Evolutionary conservation across 371 early-diverging fungal species (phyloP).

Genomic region (Mortierella sp.): DNA sequence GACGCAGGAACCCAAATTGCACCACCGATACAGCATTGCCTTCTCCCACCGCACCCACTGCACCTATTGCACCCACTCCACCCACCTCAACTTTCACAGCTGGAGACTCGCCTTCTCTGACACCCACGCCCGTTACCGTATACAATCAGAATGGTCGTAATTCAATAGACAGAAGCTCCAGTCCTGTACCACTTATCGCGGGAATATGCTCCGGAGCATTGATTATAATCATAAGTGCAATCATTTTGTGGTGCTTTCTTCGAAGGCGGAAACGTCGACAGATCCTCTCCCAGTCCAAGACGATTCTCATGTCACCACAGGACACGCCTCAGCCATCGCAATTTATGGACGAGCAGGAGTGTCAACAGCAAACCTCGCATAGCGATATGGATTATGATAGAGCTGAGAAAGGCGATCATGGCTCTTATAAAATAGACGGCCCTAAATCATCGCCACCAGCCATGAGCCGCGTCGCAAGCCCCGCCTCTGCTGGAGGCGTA

Average conservation of each 20-base stretch:
- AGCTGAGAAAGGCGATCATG: not conserved
- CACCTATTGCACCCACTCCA: not conserved
- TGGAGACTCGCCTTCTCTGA: not conserved
- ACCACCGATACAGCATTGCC: not conserved
- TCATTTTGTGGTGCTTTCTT: constrained; percentile 14
- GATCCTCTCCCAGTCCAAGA: constrained; percentile 12
- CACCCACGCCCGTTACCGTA: not conserved
- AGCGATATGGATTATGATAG: not conserved
- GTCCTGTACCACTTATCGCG: constrained; percentile 7
- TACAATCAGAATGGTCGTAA: not conserved
- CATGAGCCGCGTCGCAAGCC: not conserved
- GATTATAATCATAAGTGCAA: not conserved
- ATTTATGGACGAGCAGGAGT: not conserved
- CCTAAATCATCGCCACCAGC: not conserved
- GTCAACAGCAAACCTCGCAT: not conserved
- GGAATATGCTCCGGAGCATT: constrained; percentile 1
- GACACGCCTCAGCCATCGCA: constrained; percentile 6
- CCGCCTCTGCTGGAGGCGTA: not conserved
- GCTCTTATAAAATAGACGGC: not conserved
- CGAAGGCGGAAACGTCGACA: constrained; percentile 9
- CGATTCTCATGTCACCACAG: constrained; percentile 15
- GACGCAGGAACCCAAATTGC: not conserved
- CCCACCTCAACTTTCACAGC: not conserved
- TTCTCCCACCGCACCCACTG: not conserved
- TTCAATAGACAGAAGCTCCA: not conserved